Percentiles rank a stretch among this genome's conserved stretches.
These are phyloP conservation scores for Vitis cinerea DNA, from an alignment of 164 flowering plant genomes.

Conservation along the genomic window DNA sequence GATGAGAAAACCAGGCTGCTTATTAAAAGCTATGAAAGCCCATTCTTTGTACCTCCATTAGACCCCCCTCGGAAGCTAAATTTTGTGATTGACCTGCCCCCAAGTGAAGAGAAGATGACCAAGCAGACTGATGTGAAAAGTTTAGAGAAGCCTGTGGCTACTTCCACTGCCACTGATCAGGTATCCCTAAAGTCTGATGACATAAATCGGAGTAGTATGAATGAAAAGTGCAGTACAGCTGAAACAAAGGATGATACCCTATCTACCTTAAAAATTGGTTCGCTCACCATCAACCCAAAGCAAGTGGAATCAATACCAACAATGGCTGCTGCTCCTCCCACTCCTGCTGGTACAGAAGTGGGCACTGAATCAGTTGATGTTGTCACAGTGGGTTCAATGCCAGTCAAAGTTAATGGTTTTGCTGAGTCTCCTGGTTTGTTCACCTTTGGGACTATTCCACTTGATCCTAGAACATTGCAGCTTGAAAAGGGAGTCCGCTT, in stretches of 20 bases:
- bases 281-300: conserved; percentile 43
- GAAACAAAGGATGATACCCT: conserved; percentile 26
- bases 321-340: conserved; percentile 1
- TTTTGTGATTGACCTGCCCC: conserved; percentile 19
- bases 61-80: conserved; percentile 38
- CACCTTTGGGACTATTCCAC: conserved; percentile 68
- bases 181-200: conserved; percentile 11
- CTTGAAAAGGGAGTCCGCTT: conserved; percentile 16
- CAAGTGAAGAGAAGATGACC: conserved; percentile 15
- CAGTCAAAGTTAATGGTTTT: conserved; percentile 55
- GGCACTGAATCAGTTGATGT: conserved; percentile 25
- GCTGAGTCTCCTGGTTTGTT: conserved; percentile 34
- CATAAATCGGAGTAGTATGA: neutral
- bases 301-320: conserved; percentile 20
- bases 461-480: conserved; percentile 50
- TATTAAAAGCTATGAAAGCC: conserved; percentile 35
- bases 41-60: conserved; percentile 33
- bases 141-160: conserved; percentile 9
- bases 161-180: conserved; percentile 11
- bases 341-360: conserved; percentile 1
- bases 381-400: conserved; percentile 70
- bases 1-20: conserved; percentile 56
- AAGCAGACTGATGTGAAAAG: conserved; percentile 13
- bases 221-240: conserved; percentile 11
- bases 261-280: conserved; percentile 43